phyloP scores from a whole-genome alignment of 2,329 filamentous ascomycete species.

The Verticillium nonalfalfae region DNA sequence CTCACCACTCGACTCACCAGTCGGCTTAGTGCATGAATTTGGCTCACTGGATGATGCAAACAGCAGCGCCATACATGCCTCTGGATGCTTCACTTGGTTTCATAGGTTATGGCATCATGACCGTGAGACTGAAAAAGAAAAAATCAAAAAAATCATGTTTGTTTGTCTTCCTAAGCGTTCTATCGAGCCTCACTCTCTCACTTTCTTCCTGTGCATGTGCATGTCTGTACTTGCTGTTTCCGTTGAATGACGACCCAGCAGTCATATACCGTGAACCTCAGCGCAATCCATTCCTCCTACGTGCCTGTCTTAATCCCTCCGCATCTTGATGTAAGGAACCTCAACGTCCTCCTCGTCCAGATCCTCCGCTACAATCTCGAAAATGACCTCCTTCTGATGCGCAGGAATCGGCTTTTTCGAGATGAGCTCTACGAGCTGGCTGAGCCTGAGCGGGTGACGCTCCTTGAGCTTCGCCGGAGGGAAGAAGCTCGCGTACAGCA shows the following conservation, averaged over 20 bases:
- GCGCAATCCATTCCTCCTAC: background rate
- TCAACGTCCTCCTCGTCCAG: slow-evolving; percentile 88
- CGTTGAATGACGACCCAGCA: background rate
- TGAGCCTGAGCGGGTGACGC: slow-evolving; percentile 75
- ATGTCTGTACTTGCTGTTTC: background rate
- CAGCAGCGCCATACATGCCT: no score
- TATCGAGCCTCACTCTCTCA: background rate
- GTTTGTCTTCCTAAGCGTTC: background rate
- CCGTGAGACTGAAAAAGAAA: no score
- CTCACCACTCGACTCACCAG: no score
- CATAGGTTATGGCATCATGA: no score
- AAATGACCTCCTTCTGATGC: slow-evolving; percentile 93
- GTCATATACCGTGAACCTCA: background rate
- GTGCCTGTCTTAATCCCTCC: slow-evolving; percentile 38
- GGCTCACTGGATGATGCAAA: no score
- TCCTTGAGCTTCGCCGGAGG: slow-evolving; percentile 74
- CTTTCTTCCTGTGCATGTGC: no score
- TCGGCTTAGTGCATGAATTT: no score
- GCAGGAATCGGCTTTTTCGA: slow-evolving; percentile 87
- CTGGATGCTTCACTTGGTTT: no score
- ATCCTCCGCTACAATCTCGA: slow-evolving; percentile 92
- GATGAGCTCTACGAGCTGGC: slow-evolving; percentile 78
- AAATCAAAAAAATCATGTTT: no score
- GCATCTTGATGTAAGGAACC: slow-evolving; percentile 93
- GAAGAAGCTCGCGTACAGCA: slow-evolving; percentile 93